Conservation (phyloP, 257 asterid species). For the Penstemon davidsonii region DNA sequence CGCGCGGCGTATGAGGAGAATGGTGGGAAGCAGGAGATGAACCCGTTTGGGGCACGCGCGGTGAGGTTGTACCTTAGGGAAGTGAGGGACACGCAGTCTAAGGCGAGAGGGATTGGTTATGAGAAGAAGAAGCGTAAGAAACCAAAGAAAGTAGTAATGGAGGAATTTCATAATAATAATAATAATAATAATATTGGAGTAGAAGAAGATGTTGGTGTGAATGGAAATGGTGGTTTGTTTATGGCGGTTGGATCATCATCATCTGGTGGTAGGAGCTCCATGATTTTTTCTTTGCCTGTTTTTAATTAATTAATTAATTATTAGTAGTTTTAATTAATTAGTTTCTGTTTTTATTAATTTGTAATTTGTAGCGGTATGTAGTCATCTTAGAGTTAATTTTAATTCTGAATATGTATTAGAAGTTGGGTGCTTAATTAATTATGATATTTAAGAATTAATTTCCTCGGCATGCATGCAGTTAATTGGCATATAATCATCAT, state of each 20-base stretch:
- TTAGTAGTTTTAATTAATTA: background rate
- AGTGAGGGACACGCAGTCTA: conserved; percentile 60
- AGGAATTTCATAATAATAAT: conserved; percentile 13
- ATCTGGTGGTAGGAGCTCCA: conserved; percentile 29
- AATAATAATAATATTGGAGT: too few species aligned
- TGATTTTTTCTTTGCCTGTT: conserved; percentile 37
- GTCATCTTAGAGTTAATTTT: background rate
- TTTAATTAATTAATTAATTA: conserved; percentile 26
- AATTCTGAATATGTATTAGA: background rate
- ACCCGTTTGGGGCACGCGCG: conserved; percentile 65
- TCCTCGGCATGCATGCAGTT: conserved; percentile 7
- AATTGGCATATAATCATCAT: too few species aligned
- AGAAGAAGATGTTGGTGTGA: background rate
- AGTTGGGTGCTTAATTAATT: background rate
- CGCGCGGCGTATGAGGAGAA: conserved; percentile 71
- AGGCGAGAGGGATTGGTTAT: conserved; percentile 58
- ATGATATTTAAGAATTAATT: background rate
- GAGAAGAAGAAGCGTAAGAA: conserved; percentile 66
- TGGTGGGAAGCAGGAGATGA: conserved; percentile 52
- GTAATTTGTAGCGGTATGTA: background rate
- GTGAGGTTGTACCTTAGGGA: conserved; percentile 55
- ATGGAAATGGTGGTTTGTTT: conserved; percentile 20
- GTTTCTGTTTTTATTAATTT: too few species aligned
- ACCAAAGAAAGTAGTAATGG: conserved; percentile 14
- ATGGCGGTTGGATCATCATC: conserved; percentile 27